phyloP scores from a whole-genome alignment of 1,139 yeast genomes.

The Candida sp. region DNA sequence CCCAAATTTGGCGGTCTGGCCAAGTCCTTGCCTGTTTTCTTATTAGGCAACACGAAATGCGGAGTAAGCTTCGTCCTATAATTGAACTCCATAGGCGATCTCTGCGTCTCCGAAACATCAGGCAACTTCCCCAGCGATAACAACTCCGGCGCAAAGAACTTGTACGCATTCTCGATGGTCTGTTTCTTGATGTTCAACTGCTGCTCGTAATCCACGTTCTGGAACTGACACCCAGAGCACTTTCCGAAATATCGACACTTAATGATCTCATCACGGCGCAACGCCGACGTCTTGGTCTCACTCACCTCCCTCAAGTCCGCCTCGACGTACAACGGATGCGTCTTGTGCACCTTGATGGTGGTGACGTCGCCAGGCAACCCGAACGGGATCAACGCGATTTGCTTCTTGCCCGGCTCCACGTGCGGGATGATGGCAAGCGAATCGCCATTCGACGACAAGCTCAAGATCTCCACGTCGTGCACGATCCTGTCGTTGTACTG shows the following conservation, averaged over 20 bases:
- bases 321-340: conserved; percentile 78
- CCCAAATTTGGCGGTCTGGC: conserved; percentile 75
- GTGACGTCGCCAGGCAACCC: conserved; percentile 87
- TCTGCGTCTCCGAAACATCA: conserved; percentile 64
- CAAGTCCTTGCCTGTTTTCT: conserved; percentile 34
- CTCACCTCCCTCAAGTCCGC: conserved; percentile 67
- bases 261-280: conserved; percentile 55
- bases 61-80: conserved; percentile 96
- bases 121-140: conserved; percentile 52
- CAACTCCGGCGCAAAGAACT: conserved; percentile 65
- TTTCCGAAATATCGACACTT: conserved; percentile 50
- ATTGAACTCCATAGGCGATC: conserved; percentile 76
- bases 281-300: conserved; percentile 35
- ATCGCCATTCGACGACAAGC: conserved; percentile 79
- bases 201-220: conserved; percentile 70
- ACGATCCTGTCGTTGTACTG: conserved; percentile 64
- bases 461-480: conserved; percentile 57
- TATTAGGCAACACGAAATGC: conserved; percentile 85
- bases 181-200: conserved; percentile 75
- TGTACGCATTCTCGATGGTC: conserved; percentile 84
- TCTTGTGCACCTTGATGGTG: conserved; percentile 70
- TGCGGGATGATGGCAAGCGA: conserved; percentile 68
- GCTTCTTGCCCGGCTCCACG: conserved; percentile 51
- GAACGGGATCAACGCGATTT: conserved; percentile 74
- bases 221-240: conserved; percentile 91